Evolutionary conservation across 441 rosid species (phyloP), one percentile per base, ranked within the genome.

Genomic region (Hura crepitans): DNA sequence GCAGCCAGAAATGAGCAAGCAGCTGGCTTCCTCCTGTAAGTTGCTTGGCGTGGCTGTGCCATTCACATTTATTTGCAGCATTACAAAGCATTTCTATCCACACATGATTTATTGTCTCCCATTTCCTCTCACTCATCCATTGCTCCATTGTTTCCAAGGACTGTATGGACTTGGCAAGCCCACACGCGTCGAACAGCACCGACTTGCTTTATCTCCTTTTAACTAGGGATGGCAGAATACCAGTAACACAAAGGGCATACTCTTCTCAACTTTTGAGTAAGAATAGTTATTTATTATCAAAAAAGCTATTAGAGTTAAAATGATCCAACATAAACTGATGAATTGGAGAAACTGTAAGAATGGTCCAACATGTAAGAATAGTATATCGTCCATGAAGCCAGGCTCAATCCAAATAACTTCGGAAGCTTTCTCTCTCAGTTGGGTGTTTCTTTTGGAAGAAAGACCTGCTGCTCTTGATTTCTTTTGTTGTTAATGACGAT

Each of bases 11-110:
- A 72, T 79, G 80, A 31, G 83, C 79, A 17, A 82, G 77, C 18
- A 82, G 73, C 81, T 79, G 82, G 0, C 80, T 81, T 5, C 86
- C 86, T 33, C 68, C 57, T 8, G 70, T 77, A n/a, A 81, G 78
- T 47, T 75, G 77, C 27, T 71, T 74, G n/a, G 73, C 75, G 57
- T 85, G 89, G 20, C 71, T 25, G 30, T 39, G 69, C 15, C 82
- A 77, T 15, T 54, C 35, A n/a, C 85, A 53, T 2, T 76, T 78
- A 17, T 46, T 43, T 1, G 86, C 85, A 8, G 79, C 85, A 37
- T 74, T 67, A 55, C 35, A 22, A 9, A 85, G 62, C 66, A 81
- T 68, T 12, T 81, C 82, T 31, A 74, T 20, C 86, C 85, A 82
- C 11, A 81, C 72, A 59, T 49, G 45, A 30, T 69, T 65, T 20